Evolutionary conservation across 2,329 filamentous ascomycete species (phyloP).

Genomic region (Aspergillus ustus): DNA sequence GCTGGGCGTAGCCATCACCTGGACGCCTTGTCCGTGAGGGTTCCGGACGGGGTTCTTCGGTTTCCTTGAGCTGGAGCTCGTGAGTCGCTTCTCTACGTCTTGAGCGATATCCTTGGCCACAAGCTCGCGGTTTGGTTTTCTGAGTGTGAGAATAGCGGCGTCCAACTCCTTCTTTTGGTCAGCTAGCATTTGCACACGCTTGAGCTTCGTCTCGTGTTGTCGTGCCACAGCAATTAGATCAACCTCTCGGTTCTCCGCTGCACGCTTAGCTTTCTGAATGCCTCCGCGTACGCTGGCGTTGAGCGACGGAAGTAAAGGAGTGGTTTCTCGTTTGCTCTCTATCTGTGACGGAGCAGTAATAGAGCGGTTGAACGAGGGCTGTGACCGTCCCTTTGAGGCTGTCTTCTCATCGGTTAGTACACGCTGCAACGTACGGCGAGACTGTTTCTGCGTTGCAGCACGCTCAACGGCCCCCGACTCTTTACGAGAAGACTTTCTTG

Average conservation of each 20-base stretch:
- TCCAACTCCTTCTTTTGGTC: constrained; percentile 55
- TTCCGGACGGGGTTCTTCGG: constrained; percentile 48
- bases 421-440: constrained; percentile 49
- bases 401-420: constrained; percentile 52
- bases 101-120: constrained; percentile 52
- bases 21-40: constrained; percentile 48
- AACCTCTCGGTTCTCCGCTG: constrained; percentile 53
- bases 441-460: constrained; percentile 29
- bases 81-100: constrained; percentile 43
- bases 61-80: constrained; percentile 41
- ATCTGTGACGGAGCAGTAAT: constrained; percentile 48
- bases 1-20: constrained; percentile 55
- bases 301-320: constrained; percentile 42
- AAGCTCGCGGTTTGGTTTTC: constrained; percentile 53
- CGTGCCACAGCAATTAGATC: constrained; percentile 52
- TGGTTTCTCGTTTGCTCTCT: constrained; percentile 46
- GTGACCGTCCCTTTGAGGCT: constrained; percentile 34
- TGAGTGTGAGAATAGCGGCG: constrained; percentile 52
- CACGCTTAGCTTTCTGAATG: constrained; percentile 49
- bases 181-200: constrained; percentile 50
- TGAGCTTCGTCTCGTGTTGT: constrained; percentile 51
- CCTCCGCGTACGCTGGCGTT: constrained; percentile 46
- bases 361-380: constrained; percentile 47
- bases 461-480: constrained; percentile 42
- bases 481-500: constrained; percentile 33